Base-by-base conservation (phyloP, 2,329 filamentous ascomycete species). In the Neofusicoccum sp. region DNA sequence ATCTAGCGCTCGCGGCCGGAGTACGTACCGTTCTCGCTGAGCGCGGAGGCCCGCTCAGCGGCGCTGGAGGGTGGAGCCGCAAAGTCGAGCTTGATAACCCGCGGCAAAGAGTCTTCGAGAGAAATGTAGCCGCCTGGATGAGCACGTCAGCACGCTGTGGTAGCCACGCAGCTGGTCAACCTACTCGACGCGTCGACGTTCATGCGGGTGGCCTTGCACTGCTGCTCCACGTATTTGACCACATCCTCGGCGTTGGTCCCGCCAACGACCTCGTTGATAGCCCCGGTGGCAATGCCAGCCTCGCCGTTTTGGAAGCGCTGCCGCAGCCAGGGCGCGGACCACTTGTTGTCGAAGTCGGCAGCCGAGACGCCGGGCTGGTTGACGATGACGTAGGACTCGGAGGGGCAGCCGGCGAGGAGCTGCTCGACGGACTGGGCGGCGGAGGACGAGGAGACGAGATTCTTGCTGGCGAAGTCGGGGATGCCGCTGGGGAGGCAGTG, bases 371-470 rank as follows among this genome's bases (percentile, higher is more conserved):
- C 89, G 9, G 89, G 87, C 71, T 96, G 91, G 31, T 86, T 85
- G 63, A 96, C 83, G 65, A 97, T 74, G 61, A 96, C 78, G 76
- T 96, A 96, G 67, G 84, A 84, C 54, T 86, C 82, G 20, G 89
- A 91, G 2, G 89, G 88, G 75, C 91, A 96, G 58, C 77, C 75
- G 40, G 80, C 78, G 28, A 96, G 83, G 30, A 74, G 73, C 16
- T 73, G 71, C 51, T 72, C 73, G 12, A 84, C 61, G 40, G 78
- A 71, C 16, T 74, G 68, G 47, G 76, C 71, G 43, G 83, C 67
- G 47, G 76, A 75, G 24, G 74, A 65, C 20, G 79, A 75, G 56
- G 78, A 71, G 59, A 79, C 74, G 63, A 84, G 65, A 61, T 70
- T 63, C 63, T 65, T 63, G 61, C 51, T 65, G 51, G 65, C 64